Evolutionary conservation across 306 rosid species (phyloP).

Genomic region (Trifolium repens): DNA sequence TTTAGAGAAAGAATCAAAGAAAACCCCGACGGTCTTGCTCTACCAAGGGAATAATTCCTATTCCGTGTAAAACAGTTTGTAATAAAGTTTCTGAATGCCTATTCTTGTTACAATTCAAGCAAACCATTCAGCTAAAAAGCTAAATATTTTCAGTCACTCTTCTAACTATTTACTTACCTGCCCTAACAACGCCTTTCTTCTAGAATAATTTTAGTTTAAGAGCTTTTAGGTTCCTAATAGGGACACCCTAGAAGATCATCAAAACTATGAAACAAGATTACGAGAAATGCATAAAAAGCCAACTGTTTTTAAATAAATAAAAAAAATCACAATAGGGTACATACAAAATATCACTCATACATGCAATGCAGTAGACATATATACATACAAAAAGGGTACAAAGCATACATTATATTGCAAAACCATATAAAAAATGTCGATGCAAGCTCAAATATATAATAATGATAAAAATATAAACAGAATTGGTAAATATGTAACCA

Average conservation of each 20-base stretch:
- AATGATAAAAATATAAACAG: conserved; percentile 34
- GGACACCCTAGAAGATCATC: neutral
- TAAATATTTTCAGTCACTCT: neutral
- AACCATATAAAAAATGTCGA: conserved; percentile 56
- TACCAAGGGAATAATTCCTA: neutral
- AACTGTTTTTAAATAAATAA: neutral
- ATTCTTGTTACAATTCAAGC: neutral
- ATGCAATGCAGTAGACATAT: conserved; percentile 39
- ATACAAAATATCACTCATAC: conserved; percentile 49
- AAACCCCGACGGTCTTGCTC: neutral
- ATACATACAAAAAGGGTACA: conserved; percentile 49
- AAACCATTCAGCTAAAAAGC: neutral
- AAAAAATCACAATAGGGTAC: conserved; percentile 41
- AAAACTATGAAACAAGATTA: neutral
- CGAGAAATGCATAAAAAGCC: neutral
- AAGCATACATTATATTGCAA: conserved; percentile 48
- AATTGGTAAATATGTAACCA: conserved; percentile 53
- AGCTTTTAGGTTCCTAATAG: neutral
- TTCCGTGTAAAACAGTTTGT: neutral
- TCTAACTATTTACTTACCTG: neutral
- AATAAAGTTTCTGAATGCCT: neutral
- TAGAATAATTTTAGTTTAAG: neutral
- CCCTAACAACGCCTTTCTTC: neutral
- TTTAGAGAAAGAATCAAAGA: neutral
- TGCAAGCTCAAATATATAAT: conserved; percentile 48